Conservation (phyloP, 2,329 filamentous ascomycete species). For the Talaromyces sp. region DNA sequence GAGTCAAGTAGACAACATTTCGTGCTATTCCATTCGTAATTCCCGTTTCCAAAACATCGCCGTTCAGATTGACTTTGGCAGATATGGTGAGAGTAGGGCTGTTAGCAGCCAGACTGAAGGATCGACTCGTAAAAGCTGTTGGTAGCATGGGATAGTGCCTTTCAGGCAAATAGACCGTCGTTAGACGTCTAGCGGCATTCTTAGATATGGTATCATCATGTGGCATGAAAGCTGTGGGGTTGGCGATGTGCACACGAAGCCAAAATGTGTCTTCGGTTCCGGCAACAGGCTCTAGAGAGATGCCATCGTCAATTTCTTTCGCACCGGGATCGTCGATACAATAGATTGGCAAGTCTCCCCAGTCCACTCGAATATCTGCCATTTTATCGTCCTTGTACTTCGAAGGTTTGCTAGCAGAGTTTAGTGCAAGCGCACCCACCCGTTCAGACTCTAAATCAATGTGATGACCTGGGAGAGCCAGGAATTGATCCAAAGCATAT, state of each 20-base stretch:
- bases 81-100: slow-evolving; percentile 62
- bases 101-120: slow-evolving; percentile 54
- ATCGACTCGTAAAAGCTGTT: slow-evolving; percentile 43
- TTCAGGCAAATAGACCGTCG: slow-evolving; percentile 55
- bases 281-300: slow-evolving; percentile 54
- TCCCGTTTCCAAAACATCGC: slow-evolving; percentile 53
- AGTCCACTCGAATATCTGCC: slow-evolving; percentile 56
- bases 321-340: slow-evolving; percentile 57
- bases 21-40: slow-evolving; percentile 53
- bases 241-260: slow-evolving; percentile 62
- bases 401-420: not conserved
- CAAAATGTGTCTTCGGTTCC: slow-evolving; percentile 50
- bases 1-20: slow-evolving; percentile 55
- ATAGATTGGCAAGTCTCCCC: slow-evolving; percentile 56
- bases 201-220: slow-evolving; percentile 51
- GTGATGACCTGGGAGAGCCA: slow-evolving; percentile 51
- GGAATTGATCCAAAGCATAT: slow-evolving; percentile 49
- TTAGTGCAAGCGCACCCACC: slow-evolving; percentile 20
- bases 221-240: slow-evolving; percentile 60
- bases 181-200: slow-evolving; percentile 54
- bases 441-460: slow-evolving; percentile 26
- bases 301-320: slow-evolving; percentile 61
- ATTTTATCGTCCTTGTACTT: slow-evolving; percentile 49
- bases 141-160: slow-evolving; percentile 58
- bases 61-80: slow-evolving; percentile 51